phyloP scores from a whole-genome alignment of 2,329 filamentous ascomycete species.

The Pseudogymnoascus sp. region DNA sequence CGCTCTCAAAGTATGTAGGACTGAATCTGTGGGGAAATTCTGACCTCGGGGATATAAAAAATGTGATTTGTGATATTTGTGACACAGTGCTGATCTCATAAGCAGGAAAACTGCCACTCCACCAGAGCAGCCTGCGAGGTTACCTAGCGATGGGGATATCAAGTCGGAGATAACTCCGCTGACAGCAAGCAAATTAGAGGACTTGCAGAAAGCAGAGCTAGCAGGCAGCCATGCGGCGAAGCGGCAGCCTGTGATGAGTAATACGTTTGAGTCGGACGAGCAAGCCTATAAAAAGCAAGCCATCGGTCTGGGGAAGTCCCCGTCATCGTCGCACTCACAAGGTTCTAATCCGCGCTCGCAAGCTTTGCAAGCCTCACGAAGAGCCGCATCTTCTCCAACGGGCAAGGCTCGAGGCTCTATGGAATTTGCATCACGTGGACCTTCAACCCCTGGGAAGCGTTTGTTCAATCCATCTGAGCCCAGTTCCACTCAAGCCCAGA shows the following conservation, averaged over 20 bases:
- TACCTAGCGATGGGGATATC: neutral
- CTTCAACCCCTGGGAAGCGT: neutral
- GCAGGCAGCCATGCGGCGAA: neutral
- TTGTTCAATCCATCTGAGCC: neutral
- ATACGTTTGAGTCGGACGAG: neutral
- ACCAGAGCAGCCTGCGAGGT: neutral
- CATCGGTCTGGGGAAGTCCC: neutral
- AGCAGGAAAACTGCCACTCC: neutral
- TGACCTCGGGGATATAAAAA: neutral
- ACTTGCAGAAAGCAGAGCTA: neutral
- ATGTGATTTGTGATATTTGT: neutral
- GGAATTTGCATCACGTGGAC: neutral
- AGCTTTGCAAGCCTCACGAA: neutral
- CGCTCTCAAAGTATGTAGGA: neutral
- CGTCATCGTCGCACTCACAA: neutral
- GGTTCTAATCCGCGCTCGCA: neutral
- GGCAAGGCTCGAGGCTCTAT: neutral
- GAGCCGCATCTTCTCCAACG: neutral
- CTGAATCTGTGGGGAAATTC: neutral
- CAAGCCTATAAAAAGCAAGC: conserved; percentile 3
- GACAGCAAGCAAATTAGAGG: neutral
- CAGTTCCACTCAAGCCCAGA: neutral
- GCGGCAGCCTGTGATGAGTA: conserved; percentile 1
- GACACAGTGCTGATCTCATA: neutral
- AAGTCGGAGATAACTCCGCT: neutral